Percentiles rank a stretch among this genome's conserved stretches.
Conservation (phyloP, 2,329 filamentous ascomycete genomes). For the Reticulascus tulasneorum region DNA sequence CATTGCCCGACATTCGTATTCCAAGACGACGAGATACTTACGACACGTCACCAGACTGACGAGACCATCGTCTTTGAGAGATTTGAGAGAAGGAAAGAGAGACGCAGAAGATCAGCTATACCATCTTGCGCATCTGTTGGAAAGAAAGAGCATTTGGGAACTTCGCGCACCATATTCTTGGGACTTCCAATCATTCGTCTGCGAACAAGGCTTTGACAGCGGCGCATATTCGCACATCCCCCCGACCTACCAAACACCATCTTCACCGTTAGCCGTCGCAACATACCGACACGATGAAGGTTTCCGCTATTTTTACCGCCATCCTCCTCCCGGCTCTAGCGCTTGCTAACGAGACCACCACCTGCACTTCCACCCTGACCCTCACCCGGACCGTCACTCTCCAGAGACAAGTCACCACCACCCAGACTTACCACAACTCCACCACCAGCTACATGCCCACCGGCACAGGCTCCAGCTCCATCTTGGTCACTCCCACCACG, state of each 20-base stretch:
- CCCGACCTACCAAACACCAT: constrained; percentile 8
- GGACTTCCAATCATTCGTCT: constrained; percentile 4
- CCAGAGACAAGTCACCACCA: constrained; percentile 41
- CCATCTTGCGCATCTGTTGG: constrained; percentile 10
- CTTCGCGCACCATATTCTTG: constrained; percentile 8
- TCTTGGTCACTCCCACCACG: constrained; percentile 9
- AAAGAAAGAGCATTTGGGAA: constrained; percentile 7
- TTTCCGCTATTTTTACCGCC: constrained; percentile 40
- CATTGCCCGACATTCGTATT: background rate
- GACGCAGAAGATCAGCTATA: background rate
- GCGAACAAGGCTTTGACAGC: constrained; percentile 21
- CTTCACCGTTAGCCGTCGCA: too few species aligned
- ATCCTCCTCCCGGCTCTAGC: constrained; percentile 51
- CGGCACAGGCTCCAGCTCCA: constrained; percentile 18
- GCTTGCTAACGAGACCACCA: constrained; percentile 37
- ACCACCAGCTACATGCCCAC: constrained; percentile 27
- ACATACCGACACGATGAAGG: constrained; percentile 31
- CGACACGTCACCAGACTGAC: background rate
- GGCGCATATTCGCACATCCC: constrained; percentile 7
- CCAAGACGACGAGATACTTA: constrained; percentile 8
- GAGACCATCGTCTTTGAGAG: constrained; percentile 1
- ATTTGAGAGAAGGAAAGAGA: background rate
- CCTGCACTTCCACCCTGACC: constrained; percentile 46
- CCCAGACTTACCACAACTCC: constrained; percentile 35
- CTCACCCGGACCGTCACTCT: constrained; percentile 39